Conservation (phyloP, 768 basidiomycete genomes). For the Trametes maxima region DNA sequence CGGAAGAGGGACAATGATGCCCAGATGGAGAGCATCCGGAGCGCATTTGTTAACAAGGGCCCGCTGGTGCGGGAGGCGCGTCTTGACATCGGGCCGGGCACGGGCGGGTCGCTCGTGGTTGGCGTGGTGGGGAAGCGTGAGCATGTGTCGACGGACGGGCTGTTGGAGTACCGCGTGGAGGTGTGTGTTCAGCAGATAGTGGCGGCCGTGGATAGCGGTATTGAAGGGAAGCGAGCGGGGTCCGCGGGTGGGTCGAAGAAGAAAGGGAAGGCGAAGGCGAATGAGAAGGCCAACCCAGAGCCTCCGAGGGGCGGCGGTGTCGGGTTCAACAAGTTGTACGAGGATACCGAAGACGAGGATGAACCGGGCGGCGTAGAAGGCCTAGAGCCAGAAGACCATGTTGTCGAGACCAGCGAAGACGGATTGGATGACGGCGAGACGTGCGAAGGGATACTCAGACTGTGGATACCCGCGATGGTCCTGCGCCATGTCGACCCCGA, state of each 20-base stretch:
- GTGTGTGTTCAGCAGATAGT: constrained; percentile 40
- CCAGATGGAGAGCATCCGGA: constrained; percentile 9
- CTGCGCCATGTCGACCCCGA: constrained; percentile 44
- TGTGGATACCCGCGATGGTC: constrained; percentile 48
- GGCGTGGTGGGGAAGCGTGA: constrained; percentile 40
- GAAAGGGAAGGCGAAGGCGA: neutral
- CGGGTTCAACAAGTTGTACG: neutral
- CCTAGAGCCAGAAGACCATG: neutral
- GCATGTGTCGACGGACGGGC: constrained; percentile 44
- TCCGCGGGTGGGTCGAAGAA: neutral
- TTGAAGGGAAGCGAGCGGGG: constrained; percentile 34
- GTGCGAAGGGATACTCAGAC: constrained; percentile 32
- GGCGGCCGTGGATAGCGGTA: constrained; percentile 32
- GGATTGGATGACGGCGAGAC: constrained; percentile 22
- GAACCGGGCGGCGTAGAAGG: neutral
- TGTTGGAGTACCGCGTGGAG: constrained; percentile 47
- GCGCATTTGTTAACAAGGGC: constrained; percentile 27
- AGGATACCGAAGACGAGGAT: constrained; percentile 3
- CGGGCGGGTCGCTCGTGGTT: constrained; percentile 31
- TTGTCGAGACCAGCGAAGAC: constrained; percentile 1
- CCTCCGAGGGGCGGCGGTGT: neutral
- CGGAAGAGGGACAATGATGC: constrained; percentile 12
- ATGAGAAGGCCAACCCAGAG: neutral
- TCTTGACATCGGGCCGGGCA: neutral
- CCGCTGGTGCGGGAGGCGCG: neutral